Base-by-base conservation (phyloP, 305 asterid genomes). In the Rubia balearica region DNA sequence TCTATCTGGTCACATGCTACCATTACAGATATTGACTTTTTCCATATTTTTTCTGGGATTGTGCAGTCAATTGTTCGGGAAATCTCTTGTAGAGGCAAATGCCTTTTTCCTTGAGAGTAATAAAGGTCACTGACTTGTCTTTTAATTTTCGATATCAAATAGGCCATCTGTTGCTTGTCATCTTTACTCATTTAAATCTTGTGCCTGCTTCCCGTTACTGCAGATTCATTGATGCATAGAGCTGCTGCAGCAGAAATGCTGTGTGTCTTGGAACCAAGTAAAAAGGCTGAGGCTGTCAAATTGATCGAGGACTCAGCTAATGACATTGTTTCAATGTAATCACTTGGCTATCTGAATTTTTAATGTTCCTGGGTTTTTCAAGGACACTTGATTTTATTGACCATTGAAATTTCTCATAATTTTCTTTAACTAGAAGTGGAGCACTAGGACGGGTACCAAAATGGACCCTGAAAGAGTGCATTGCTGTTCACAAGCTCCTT, bases 191-290 rank as follows among this genome's bases (percentile, higher is more conserved):
- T 42, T 64, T 46, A 10, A 30, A 17, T 40, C 27, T 49, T 48
- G 64, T 61, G 1, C 56, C 16, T 40, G 48, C 60, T 78, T 76
- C 53, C 45, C 71, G 10, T 61, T 77, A 13, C 71, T 73, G 77
- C 87, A 94, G 99, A 85, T 79, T 88, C 96, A 14, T 74, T 91
- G 85, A 80, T 77, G 78, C 97, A 91, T 77, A 91, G 97, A 79
- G 95, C 94, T 65, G 97, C 97, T 66, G 98, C 72, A 65, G 99
- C 98, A 21, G 99, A 94, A 86, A 84, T 91, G 96, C 73, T 87
- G 41, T 83, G 81, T 85, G 82, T 89, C 75, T 73, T 88, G 75
- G 98, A 91, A 71, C 92, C 98, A 71, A 89, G 74, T 82, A 91
- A 83, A 88, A 91, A 86, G 83, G 77, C 78, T 41, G 96, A 87